A percentile compares a stretch with the other conserved stretches of the same genome.
These are phyloP conservation scores for Dryas alaskensis DNA, from an alignment of 306 rosid species.

Conservation along the genomic window DNA sequence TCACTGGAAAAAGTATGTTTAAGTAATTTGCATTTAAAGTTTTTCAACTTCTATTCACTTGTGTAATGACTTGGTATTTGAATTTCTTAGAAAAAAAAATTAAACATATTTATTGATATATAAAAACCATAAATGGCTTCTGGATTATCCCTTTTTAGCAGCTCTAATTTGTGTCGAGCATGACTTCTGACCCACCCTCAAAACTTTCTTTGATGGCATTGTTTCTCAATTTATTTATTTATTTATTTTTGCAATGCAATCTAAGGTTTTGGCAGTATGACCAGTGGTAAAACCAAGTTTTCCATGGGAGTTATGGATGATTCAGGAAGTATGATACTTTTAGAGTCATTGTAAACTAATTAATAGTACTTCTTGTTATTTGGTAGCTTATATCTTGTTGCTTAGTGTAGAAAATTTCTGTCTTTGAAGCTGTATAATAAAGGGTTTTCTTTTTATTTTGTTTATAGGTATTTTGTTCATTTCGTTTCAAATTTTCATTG, in stretches of 20 bases:
- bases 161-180: no score
- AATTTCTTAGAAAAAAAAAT: background rate
- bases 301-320: background rate
- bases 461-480: no score
- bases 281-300: background rate
- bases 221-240: background rate
- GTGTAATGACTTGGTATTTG: background rate
- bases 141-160: no score
- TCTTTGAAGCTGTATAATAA: background rate
- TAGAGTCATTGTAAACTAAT: no score
- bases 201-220: background rate
- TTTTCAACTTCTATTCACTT: background rate
- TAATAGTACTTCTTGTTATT: no score
- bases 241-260: background rate
- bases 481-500: no score
- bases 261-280: background rate
- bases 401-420: background rate
- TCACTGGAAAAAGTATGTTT: constrained; percentile 65
- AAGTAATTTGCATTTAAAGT: background rate
- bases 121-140: background rate
- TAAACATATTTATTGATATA: background rate
- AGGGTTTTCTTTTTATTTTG: no score
- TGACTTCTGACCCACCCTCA: background rate
- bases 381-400: background rate
- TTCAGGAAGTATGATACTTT: background rate